Evolutionary conservation across 169 alveolate species (phyloP).

Genomic region (Eimeria maxima): DNA sequence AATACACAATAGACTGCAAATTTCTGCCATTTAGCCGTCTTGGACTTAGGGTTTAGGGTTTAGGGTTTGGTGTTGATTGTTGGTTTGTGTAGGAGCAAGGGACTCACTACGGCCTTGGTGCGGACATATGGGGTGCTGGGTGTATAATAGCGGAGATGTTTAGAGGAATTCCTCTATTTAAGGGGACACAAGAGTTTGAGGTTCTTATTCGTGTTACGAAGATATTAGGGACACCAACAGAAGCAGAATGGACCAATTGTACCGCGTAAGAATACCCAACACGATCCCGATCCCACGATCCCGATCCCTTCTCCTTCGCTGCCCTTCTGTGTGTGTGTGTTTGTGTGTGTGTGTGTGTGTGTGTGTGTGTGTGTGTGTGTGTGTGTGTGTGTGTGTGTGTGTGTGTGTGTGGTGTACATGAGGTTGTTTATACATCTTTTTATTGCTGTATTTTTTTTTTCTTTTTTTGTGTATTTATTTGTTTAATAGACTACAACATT

Average conservation of each 20-base stretch:
- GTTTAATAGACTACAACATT: conserved; percentile 67
- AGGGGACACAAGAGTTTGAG: conserved; percentile 93
- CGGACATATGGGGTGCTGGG: conserved; percentile 94
- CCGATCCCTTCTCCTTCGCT: not conserved
- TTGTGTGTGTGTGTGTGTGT: no score
- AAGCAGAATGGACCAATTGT: conserved; percentile 92
- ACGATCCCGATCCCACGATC: not conserved
- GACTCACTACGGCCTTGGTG: conserved; percentile 90
- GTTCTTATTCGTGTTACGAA: conserved; percentile 90
- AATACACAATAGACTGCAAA: no score
- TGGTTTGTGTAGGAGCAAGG: conserved; percentile 64
- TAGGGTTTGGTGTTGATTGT: not conserved
- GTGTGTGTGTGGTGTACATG: no score
- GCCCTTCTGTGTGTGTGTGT: no score
- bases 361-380: no score
- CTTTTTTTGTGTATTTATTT: not conserved
- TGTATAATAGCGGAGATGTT: conserved; percentile 94
- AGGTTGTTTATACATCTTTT: not conserved
- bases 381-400: no score
- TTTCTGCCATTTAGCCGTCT: not conserved
- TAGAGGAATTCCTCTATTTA: conserved; percentile 93
- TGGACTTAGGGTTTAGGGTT: conserved; percentile 2
- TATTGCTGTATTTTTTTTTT: not conserved
- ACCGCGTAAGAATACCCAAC: conserved; percentile 81
- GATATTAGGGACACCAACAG: conserved; percentile 92